phyloP scores from a whole-genome alignment of 1,139 yeast genomes.

The Taphrina betulina region DNA sequence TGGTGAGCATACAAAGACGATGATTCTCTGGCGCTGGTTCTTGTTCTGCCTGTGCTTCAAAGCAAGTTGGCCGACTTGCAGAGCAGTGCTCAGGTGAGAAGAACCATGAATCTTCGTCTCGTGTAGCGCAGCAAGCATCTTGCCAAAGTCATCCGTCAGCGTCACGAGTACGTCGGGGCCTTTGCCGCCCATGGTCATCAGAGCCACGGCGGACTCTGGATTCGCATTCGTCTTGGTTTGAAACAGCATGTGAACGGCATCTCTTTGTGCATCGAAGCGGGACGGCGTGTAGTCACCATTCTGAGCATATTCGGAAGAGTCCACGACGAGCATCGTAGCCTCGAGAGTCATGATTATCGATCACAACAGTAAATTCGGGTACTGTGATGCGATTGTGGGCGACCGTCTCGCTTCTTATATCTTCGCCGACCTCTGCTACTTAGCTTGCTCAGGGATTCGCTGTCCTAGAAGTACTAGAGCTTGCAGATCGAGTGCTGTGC shows the following conservation, averaged over 20 bases:
- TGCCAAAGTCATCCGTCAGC: constrained; percentile 83
- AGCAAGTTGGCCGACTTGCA: constrained; percentile 96
- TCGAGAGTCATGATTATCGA: constrained; percentile 29
- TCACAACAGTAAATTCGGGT: too few species aligned
- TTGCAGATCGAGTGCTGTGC: too few species aligned
- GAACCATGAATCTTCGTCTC: constrained; percentile 73
- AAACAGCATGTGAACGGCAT: constrained; percentile 86
- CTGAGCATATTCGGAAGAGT: constrained; percentile 92
- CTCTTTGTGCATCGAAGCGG: constrained; percentile 88
- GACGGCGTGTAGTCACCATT: constrained; percentile 92
- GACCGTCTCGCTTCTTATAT: too few species aligned
- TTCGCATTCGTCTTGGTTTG: constrained; percentile 81
- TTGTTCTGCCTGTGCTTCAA: constrained; percentile 94
- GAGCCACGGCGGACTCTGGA: constrained; percentile 92
- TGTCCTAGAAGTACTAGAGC: too few species aligned
- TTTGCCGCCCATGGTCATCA: constrained; percentile 58
- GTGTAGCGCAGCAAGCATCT: constrained; percentile 81
- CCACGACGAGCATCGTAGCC: constrained; percentile 50
- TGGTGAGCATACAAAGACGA: constrained; percentile 89
- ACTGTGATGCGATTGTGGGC: too few species aligned
- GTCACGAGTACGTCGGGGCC: constrained; percentile 82
- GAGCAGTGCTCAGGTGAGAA: constrained; percentile 72
- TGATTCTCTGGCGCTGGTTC: constrained; percentile 84
- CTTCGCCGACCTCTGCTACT: too few species aligned
- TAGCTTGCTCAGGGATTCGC: too few species aligned